Evolutionary conservation across 2,329 filamentous ascomycete species (phyloP).

Genomic region (Xylaria sp.): DNA sequence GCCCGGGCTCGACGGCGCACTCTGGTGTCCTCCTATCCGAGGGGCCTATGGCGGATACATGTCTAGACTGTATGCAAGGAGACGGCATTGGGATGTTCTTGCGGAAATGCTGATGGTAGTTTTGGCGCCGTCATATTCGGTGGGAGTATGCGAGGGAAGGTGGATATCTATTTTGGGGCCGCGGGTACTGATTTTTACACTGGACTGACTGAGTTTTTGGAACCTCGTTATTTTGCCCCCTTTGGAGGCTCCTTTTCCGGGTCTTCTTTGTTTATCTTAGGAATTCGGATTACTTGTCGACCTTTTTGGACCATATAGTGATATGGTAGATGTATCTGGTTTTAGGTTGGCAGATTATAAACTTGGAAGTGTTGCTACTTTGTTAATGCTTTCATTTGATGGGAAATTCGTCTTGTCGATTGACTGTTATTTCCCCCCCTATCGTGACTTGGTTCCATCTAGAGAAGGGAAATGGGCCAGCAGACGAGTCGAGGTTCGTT

Average conservation of each 20-base stretch:
- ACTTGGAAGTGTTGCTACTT: not conserved
- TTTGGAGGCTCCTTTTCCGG: conserved; percentile 4
- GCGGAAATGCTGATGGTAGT: conserved; percentile 35
- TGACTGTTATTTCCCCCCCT: too few relatives aligned
- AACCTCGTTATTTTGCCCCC: conserved; percentile 4
- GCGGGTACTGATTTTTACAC: conserved; percentile 2
- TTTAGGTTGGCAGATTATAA: conserved; percentile 9
- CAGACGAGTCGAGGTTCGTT: not conserved
- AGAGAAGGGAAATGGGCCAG: not conserved
- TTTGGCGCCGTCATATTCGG: too few relatives aligned
- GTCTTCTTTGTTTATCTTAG: conserved; percentile 20
- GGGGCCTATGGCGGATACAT: conserved; percentile 39
- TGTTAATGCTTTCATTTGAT: conserved; percentile 2
- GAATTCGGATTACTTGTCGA: conserved; percentile 12
- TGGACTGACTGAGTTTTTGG: conserved; percentile 7
- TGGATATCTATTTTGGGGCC: conserved; percentile 24
- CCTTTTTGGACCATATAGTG: conserved; percentile 27
- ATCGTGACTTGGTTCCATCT: too few relatives aligned
- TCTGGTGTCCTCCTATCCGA: conserved; percentile 38
- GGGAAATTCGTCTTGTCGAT: not conserved
- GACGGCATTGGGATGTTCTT: conserved; percentile 40
- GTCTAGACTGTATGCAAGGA: conserved; percentile 39
- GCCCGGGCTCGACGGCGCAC: conserved; percentile 34
- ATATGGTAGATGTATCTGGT: conserved; percentile 15
- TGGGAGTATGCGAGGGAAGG: not conserved